Base-by-base conservation (phyloP, 2,329 filamentous ascomycete genomes). In the Hansfordia pulvinata region DNA sequence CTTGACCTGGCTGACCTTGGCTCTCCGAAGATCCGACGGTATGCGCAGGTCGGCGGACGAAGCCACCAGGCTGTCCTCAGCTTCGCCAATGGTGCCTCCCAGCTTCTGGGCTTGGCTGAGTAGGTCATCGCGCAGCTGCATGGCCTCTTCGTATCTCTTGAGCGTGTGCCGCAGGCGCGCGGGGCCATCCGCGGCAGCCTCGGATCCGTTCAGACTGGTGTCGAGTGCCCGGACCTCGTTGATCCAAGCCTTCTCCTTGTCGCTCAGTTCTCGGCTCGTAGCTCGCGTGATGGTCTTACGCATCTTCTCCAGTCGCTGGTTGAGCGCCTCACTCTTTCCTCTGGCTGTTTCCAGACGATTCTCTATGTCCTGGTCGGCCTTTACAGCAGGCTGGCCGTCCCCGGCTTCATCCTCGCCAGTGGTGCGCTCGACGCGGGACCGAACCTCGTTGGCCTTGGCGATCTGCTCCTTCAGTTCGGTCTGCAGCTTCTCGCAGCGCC, bases 391-490 rank as follows among this genome's bases (percentile, higher is more conserved):
- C 22, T 63, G 56, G 12, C 58, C 57, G 17, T 60, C 54, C 5
- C 58, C 62, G 12, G 54, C 56, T 12, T 59, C 57, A 31, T 75
- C 69, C 22, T 65, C 62, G 4, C 70, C 71, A 5, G 66, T 71
- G 31, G 83, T 69, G 20, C 60, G 60, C 35, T 85, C 77, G 17
- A 85, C 70, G 37, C 70, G 69, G 20, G 60, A 56, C 43, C 70
- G 71, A 20, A 82, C 64, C 39, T 78, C 69, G 28, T 71, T 69
- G 16, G 70, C 74, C 37, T 75, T 72, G 33, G 54, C 55, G 14
- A 85, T 64, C 44, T 86, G 79, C 34, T 74, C 68, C 35, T 58
- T 60, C 21, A 85, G 60, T 42, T 85, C 78, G 11, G 61, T 56
- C 39, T 77, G 73, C 15, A 86, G 60, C 23, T 71, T 62, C 37